Base-by-base conservation (phyloP, 495 filamentous ascomycete genomes). In the Trichodelitschia bisporula region DNA sequence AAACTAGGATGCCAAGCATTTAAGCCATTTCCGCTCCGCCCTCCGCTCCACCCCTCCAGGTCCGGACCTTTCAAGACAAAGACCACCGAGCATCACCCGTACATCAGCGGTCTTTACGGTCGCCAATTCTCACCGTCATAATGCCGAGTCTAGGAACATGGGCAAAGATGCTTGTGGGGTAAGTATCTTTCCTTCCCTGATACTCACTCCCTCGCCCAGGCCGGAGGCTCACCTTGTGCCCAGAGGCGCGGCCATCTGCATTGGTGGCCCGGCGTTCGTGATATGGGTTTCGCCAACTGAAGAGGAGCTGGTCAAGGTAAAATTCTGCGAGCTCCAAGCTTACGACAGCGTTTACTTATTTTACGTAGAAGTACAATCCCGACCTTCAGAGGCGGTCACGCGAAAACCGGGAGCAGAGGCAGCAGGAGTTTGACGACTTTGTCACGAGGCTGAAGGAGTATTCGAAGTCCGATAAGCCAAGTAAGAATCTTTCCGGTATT, bases 361-460 rank as follows among this genome's bases (percentile, higher is more conserved):
- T 32, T 12, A 29, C 13, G 11, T 44, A 82, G 60, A 68, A 61
- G 49, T 95, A 92, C 57, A 95, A 83, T 48, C 82, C 84, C 1
- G 86, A 95, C 10, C 64, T 95, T 3, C 77, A 84, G 47, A 76
- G 75, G 49, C 64, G 72, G 40, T 77, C 74, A 31, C 52, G 82
- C 1, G 77, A 79, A 43, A 60, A 72, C 31, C 64, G 83, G 10
- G 56, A 70, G 27, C 62, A 68, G 39, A 62, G 60, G 32, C 65
- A 79, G 39, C 60, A 89, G 53, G 80, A 91, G 15, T 84, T 90
- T 45, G 73, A 89, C 41, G 65, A 83, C 33, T 93, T 89, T 43
- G 70, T 95, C 19, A 58, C 36, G 16, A 69, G 67, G 40, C 51
- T 97, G 45, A 90, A 83, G 60, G 62, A 83, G 40, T 77, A 83